A percentile compares a stretch with the other conserved stretches of the same genome.
phyloP scores from a whole-genome alignment of 1,284 basidiomycete genomes.

The Cryptococcus neoformans region DNA sequence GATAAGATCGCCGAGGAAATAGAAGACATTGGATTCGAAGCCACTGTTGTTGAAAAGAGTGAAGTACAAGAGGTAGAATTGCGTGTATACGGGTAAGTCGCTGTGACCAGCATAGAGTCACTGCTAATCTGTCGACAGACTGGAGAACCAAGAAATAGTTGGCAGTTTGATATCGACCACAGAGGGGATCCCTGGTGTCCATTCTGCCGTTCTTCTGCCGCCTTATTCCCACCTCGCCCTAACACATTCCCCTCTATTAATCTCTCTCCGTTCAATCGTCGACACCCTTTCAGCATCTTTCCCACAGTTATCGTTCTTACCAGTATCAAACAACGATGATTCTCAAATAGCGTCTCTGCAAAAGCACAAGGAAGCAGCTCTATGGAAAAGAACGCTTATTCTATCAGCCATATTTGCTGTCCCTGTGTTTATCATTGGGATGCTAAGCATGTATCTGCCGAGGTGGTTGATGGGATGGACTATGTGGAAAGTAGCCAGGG shows the following conservation, averaged over 20 bases:
- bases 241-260: conserved; percentile 68
- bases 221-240: conserved; percentile 70
- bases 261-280: conserved; percentile 79
- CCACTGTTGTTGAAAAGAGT: conserved; percentile 45
- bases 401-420: conserved; percentile 76
- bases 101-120: not conserved
- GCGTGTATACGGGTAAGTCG: conserved; percentile 43
- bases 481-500: conserved; percentile 53
- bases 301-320: conserved; percentile 46
- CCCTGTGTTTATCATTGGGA: conserved; percentile 88
- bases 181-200: conserved; percentile 67
- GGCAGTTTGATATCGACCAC: conserved; percentile 23
- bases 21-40: conserved; percentile 50
- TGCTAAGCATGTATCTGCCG: conserved; percentile 67
- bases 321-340: conserved; percentile 37
- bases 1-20: conserved; percentile 69
- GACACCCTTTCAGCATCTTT: conserved; percentile 70
- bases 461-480: conserved; percentile 52
- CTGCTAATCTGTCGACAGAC: conserved; percentile 14
- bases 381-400: conserved; percentile 82
- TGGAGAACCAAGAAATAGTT: conserved; percentile 34
- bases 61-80: conserved; percentile 41
- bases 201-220: conserved; percentile 66
- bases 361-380: conserved; percentile 84
- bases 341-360: conserved; percentile 89